Conservation (phyloP, 169 alveolate species). For the Theileria luwenshuni region DNA sequence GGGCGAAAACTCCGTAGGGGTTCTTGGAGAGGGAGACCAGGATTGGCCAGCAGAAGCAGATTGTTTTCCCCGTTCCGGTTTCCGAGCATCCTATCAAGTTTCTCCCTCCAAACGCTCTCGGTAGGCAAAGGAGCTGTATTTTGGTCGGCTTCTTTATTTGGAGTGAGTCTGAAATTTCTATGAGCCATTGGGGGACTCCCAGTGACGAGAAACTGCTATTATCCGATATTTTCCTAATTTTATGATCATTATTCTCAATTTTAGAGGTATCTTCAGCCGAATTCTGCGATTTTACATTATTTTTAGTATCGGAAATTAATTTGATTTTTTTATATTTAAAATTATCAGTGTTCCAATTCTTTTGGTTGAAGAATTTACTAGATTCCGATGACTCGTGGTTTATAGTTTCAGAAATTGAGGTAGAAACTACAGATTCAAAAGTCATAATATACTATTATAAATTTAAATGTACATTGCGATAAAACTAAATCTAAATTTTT, state of each 20-base stretch:
- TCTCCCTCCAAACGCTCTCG: slow-evolving; percentile 86
- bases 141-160: slow-evolving; percentile 85
- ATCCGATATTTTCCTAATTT: neutral
- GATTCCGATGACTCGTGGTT: neutral
- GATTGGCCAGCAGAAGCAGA: slow-evolving; percentile 94
- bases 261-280: neutral
- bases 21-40: slow-evolving; percentile 90
- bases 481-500: neutral
- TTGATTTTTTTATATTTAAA: slow-evolving; percentile 12
- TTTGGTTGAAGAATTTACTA: neutral
- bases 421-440: neutral
- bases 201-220: too few species aligned
- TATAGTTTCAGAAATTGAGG: neutral
- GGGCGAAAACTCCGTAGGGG: slow-evolving; percentile 93
- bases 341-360: slow-evolving; percentile 40
- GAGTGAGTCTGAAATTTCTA: slow-evolving; percentile 67
- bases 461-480: neutral
- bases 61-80: slow-evolving; percentile 99
- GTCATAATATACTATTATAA: neutral
- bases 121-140: slow-evolving; percentile 89
- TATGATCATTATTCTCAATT: neutral
- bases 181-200: slow-evolving; percentile 77
- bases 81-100: slow-evolving; percentile 92
- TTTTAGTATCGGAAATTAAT: slow-evolving; percentile 23
- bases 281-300: neutral